These are phyloP conservation scores for Moricandia moricandioides DNA, from an alignment of 345 rosid genomes.

Conservation along the genomic window DNA sequence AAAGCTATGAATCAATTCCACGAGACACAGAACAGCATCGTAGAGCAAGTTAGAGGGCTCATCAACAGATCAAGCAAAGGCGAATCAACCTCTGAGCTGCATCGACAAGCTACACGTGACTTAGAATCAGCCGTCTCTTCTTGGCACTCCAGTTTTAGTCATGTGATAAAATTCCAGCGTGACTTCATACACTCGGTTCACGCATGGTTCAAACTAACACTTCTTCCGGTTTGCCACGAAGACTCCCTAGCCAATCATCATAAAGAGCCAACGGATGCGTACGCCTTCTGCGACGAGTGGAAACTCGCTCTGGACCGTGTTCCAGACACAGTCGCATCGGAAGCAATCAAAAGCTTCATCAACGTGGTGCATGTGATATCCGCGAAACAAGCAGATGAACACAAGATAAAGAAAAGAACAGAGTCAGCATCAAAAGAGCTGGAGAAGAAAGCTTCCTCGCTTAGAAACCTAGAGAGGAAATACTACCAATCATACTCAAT, in stretches of 20 bases:
- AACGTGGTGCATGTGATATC: slow-evolving; percentile 76
- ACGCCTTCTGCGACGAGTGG: slow-evolving; percentile 85
- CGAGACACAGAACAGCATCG: slow-evolving; percentile 74
- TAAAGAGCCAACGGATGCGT: slow-evolving; percentile 48
- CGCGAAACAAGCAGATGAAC: slow-evolving; percentile 70
- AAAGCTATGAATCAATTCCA: slow-evolving; percentile 80
- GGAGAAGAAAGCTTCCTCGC: slow-evolving; percentile 81
- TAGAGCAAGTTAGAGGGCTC: slow-evolving; percentile 91
- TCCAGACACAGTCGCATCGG: slow-evolving; percentile 93
- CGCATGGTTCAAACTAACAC: slow-evolving; percentile 86
- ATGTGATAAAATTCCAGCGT: slow-evolving; percentile 72
- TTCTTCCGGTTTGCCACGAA: slow-evolving; percentile 66
- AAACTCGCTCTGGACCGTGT: slow-evolving; percentile 85
- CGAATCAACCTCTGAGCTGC: slow-evolving; percentile 84
- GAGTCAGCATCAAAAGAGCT: slow-evolving; percentile 81
- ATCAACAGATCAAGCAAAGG: slow-evolving; percentile 65
- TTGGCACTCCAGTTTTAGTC: slow-evolving; percentile 87
- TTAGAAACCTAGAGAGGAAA: slow-evolving; percentile 78
- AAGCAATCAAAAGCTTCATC: slow-evolving; percentile 92
- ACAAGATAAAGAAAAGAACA: slow-evolving; percentile 69
- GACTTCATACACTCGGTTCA: slow-evolving; percentile 74
- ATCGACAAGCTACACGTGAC: slow-evolving; percentile 86
- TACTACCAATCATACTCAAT: slow-evolving; percentile 86
- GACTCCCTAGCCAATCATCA: slow-evolving; percentile 22
- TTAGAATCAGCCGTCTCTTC: slow-evolving; percentile 79